Evolutionary conservation across 2,329 filamentous ascomycete genomes (phyloP), one percentile per base, ranked within the genome.

Genomic region (Mycogone perniciosa): DNA sequence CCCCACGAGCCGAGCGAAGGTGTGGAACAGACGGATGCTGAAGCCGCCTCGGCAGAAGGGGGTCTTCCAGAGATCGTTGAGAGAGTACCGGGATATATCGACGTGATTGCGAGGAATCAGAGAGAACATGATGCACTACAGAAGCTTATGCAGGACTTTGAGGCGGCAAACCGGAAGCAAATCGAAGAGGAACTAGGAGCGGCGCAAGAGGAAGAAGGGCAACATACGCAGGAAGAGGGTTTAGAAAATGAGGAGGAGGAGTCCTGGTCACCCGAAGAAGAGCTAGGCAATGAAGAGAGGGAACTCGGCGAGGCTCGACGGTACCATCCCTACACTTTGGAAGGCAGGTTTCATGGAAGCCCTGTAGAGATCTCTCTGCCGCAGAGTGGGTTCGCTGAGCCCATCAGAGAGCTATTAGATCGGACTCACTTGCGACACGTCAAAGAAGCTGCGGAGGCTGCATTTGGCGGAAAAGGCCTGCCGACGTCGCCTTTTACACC

Each of bases 341-440:
- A 82, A 39, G 90, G 88, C n/a, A 82, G 84, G 55, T 95, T 86
- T 64, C 77, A 81, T 44, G 89, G 88, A 1, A 77, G 74, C 26
- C 88, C 91, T 2, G 78, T 78, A 38, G 95, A 91, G 7, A 67
- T 96, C 10, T 76, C 80, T n/a, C 71, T 96, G 4, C 90, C 92
- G 0, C 79, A 81, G 56, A 72, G 76, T n/a, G 74, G 80, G 3
- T 77, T 96, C 38, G 76, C 87, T 7, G 71, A 78, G 4, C 90
- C 90, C 0, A 83, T 95, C 13, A 76, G 80, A 2, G 69, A 79
- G 4, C 74, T 96, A 2, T 74, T 97, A 2, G 75, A 76, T 10
- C 74, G 84, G 50, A 80, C 82, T 48, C 80, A 89, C 51, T 80
- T 84, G 40, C 86, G 83, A 51, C 93, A 99, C 63, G 74, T 97